Evolutionary conservation across 495 filamentous ascomycete genomes (phyloP).

Genomic region (Penicillium macrosclerotiorum): DNA sequence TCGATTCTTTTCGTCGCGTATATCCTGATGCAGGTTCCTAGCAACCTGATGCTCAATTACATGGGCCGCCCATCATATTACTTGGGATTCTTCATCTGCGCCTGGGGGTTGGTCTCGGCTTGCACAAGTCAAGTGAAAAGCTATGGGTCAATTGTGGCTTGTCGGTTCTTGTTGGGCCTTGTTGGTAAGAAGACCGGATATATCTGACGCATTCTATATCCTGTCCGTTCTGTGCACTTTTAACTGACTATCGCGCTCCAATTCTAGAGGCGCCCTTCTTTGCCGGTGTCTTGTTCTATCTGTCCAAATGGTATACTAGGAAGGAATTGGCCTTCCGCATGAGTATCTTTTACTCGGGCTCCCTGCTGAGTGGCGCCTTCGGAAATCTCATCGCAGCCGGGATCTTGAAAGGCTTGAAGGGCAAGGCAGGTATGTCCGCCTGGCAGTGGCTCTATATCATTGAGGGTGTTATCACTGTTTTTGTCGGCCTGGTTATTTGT

Average conservation of each 20-base stretch:
- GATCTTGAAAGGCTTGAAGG: conserved; percentile 42
- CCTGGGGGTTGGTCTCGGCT: conserved; percentile 53
- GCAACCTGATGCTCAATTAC: conserved; percentile 60
- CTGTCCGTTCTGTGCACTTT: background rate
- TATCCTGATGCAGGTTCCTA: conserved; percentile 56
- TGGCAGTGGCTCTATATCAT: conserved; percentile 58
- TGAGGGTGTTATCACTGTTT: conserved; percentile 42
- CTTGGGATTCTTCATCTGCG: conserved; percentile 48
- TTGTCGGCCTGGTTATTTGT: conserved; percentile 38
- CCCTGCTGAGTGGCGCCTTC: conserved; percentile 62
- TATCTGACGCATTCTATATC: background rate
- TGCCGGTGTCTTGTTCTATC: conserved; percentile 50
- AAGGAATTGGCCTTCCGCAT: conserved; percentile 57
- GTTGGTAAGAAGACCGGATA: conserved; percentile 25
- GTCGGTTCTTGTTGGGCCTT: conserved; percentile 53
- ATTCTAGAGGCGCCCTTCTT: conserved; percentile 51
- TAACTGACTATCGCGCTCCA: background rate
- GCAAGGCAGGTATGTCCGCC: conserved; percentile 38
- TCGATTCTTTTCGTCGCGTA: conserved; percentile 55
- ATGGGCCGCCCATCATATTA: conserved; percentile 50
- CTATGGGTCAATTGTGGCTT: conserved; percentile 53
- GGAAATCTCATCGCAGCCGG: conserved; percentile 62
- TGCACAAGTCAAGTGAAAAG: conserved; percentile 51
- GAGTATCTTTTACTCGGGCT: conserved; percentile 66
- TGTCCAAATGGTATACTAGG: conserved; percentile 61